Percentiles rank a stretch among this genome's conserved stretches.
These are phyloP conservation scores for Alternaria sp. DNA, from an alignment of 2,329 filamentous ascomycete species.

Conservation along the genomic window DNA sequence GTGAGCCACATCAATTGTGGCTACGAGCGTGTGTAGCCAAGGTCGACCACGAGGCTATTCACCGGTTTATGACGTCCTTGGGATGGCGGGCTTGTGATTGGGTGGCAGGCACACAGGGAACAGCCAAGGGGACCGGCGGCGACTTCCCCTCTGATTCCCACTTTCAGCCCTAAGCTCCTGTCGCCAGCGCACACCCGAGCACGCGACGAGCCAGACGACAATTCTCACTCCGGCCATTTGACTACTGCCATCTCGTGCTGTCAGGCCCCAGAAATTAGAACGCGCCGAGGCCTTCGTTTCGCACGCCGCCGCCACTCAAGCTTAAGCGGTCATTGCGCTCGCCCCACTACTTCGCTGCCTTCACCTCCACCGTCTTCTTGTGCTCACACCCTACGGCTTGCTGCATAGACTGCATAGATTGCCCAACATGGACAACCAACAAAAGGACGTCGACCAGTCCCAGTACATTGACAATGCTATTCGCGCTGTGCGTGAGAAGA, in stretches of 20 bases:
- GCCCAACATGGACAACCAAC: slow-evolving; percentile 49
- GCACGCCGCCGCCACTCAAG: slow-evolving; percentile 45
- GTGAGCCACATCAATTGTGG: too few species aligned
- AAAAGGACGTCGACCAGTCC: slow-evolving; percentile 49
- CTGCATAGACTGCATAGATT: slow-evolving; percentile 28
- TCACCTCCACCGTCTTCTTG: slow-evolving; percentile 34
- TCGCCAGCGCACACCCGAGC: slow-evolving; percentile 35
- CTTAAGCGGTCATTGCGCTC: slow-evolving; percentile 38
- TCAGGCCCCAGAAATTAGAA: slow-evolving; percentile 24
- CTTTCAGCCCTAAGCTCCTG: slow-evolving; percentile 34
- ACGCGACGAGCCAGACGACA: slow-evolving; percentile 41
- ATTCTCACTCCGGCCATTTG: slow-evolving; percentile 7
- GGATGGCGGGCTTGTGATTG: slow-evolving; percentile 22
- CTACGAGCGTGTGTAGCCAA: neutral
- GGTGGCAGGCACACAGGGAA: slow-evolving; percentile 14
- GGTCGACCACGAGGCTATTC: slow-evolving; percentile 11
- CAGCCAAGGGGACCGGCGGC: slow-evolving; percentile 15
- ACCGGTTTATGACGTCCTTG: slow-evolving; percentile 26
- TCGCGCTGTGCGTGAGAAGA: slow-evolving; percentile 93
- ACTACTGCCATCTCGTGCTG: slow-evolving; percentile 25
- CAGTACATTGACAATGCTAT: slow-evolving; percentile 82
- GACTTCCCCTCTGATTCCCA: slow-evolving; percentile 22
- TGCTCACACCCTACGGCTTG: slow-evolving; percentile 32
- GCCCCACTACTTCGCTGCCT: slow-evolving; percentile 46
- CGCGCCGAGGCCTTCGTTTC: slow-evolving; percentile 44